These are phyloP conservation scores for Leptomonas pyrrhocoris DNA, from an alignment of 208 protist genomes.

Conservation along the genomic window DNA sequence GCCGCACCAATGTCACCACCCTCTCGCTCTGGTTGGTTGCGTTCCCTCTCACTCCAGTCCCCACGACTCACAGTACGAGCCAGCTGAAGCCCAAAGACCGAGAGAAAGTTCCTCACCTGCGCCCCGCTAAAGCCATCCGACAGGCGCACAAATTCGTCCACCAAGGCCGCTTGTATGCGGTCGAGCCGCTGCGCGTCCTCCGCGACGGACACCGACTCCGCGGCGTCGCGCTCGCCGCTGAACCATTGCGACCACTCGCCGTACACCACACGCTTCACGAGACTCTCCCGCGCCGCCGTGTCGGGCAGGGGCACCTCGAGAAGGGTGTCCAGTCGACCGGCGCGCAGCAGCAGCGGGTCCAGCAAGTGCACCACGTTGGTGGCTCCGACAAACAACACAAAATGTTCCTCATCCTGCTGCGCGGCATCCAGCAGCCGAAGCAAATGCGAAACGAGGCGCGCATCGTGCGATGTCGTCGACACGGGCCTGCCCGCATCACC, in stretches of 20 bases:
- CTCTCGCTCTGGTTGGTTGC: neutral
- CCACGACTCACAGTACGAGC: slow-evolving; percentile 21
- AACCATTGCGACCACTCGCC: slow-evolving; percentile 76
- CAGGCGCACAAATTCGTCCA: slow-evolving; percentile 44
- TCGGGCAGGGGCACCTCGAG: slow-evolving; percentile 76
- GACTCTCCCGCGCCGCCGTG: slow-evolving; percentile 36
- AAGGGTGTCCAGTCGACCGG: slow-evolving; percentile 80
- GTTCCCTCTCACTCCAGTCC: neutral
- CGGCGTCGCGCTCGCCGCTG: neutral
- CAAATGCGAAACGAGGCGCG: slow-evolving; percentile 75
- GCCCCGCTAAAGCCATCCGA: slow-evolving; percentile 61
- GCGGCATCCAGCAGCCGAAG: slow-evolving; percentile 73
- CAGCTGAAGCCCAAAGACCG: slow-evolving; percentile 60
- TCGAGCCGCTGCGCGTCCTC: neutral
- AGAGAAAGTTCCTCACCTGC: slow-evolving; percentile 52
- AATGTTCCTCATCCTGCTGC: slow-evolving; percentile 60
- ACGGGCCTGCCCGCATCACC: neutral
- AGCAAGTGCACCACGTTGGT: slow-evolving; percentile 78
- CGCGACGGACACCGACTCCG: neutral
- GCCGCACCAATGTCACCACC: no score
- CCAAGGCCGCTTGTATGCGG: slow-evolving; percentile 24
- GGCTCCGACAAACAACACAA: slow-evolving; percentile 78
- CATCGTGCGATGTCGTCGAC: slow-evolving; percentile 45
- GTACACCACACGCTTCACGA: slow-evolving; percentile 55
- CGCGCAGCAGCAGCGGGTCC: slow-evolving; percentile 73